Conservation (phyloP, 2,329 filamentous ascomycete species). For the Alternaria triticimaculans region DNA sequence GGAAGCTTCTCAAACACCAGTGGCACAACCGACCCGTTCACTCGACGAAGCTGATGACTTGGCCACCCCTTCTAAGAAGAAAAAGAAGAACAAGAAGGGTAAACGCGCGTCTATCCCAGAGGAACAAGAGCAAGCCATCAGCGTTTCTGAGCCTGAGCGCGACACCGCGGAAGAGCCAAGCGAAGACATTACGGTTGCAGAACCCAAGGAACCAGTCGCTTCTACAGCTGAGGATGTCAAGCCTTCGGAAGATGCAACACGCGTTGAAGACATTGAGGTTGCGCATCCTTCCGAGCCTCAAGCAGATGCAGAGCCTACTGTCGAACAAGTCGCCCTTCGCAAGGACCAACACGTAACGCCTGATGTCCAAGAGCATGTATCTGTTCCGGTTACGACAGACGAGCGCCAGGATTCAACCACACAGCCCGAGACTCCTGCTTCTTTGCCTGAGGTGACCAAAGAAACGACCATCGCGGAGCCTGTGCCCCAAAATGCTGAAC, state of each 20-base stretch:
- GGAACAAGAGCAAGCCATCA: slow-evolving; percentile 12
- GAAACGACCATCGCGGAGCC: neutral
- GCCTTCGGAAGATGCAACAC: neutral
- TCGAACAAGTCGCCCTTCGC: neutral
- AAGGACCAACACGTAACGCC: neutral
- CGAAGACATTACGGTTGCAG: neutral
- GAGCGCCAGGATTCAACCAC: neutral
- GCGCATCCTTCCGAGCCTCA: neutral
- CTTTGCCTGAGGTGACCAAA: neutral
- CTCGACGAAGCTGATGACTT: slow-evolving; percentile 6
- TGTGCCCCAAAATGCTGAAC: neutral
- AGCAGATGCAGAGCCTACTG: neutral
- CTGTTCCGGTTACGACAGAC: neutral
- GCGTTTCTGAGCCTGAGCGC: neutral
- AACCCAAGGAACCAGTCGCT: neutral
- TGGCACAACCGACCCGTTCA: neutral
- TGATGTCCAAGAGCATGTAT: neutral
- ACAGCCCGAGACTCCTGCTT: neutral
- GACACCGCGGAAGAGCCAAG: neutral
- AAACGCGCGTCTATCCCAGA: slow-evolving; percentile 25
- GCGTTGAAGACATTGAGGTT: neutral
- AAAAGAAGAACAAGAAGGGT: slow-evolving; percentile 35
- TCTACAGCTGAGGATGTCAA: neutral
- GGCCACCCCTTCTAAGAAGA: slow-evolving; percentile 26
- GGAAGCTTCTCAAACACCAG: neutral